A percentile compares a stretch with the other conserved stretches of the same genome.
These are phyloP conservation scores for Aspergillus brunneoviolaceus DNA, from an alignment of 2,329 filamentous ascomycete species.

Conservation along the genomic window DNA sequence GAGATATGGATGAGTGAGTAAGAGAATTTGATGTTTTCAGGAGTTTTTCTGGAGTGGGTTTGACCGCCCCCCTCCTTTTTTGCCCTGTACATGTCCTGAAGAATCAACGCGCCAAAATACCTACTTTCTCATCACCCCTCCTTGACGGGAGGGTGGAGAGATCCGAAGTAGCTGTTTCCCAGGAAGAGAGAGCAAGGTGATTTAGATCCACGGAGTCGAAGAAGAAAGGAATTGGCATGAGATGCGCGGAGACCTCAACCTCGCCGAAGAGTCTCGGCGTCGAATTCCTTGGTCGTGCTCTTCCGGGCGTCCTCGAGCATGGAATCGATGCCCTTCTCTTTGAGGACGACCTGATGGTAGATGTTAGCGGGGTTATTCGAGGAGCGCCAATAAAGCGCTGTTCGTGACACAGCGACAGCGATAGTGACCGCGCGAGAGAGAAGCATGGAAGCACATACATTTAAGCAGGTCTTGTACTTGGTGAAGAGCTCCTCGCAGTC, in stretches of 20 bases:
- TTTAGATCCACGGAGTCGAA: neutral
- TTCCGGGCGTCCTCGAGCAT: slow-evolving; percentile 89
- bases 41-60: neutral
- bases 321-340: slow-evolving; percentile 86
- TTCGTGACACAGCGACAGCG: neutral
- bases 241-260: slow-evolving; percentile 7
- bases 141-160: no score
- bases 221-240: neutral
- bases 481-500: slow-evolving; percentile 86
- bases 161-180: no score
- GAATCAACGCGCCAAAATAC: no score
- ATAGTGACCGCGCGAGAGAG: neutral
- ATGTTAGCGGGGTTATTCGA: neutral
- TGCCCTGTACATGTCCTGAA: no score
- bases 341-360: slow-evolving; percentile 69
- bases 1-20: neutral
- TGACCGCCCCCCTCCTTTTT: neutral
- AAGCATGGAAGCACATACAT: slow-evolving; percentile 54
- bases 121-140: no score
- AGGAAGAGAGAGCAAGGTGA: no score
- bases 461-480: slow-evolving; percentile 82
- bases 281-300: slow-evolving; percentile 77
- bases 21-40: no score
- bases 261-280: slow-evolving; percentile 63
- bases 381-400: neutral